A percentile compares a stretch with the other conserved stretches of the same genome.
phyloP scores from a whole-genome alignment of 345 rosid genomes.

The Syzygium aromaticum region DNA sequence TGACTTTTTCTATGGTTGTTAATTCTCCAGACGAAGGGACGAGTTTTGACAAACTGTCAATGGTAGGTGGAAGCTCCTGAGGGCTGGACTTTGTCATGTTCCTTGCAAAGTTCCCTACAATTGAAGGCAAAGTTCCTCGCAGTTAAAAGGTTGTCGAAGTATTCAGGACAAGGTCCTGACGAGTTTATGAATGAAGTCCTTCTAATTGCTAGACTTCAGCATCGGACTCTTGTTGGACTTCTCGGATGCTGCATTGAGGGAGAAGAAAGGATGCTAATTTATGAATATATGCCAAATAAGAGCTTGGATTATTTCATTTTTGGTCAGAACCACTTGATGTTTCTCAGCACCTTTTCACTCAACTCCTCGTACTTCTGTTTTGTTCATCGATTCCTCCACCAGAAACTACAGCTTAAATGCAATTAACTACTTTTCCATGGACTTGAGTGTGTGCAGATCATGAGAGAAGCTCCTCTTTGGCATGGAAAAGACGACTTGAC shows the following conservation, averaged over 20 bases:
- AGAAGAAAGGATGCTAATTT: constrained; percentile 23
- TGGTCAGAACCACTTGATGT: constrained; percentile 10
- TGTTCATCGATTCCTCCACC: no score
- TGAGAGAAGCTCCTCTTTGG: neutral
- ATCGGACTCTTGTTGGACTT: constrained; percentile 5
- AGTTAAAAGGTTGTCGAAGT: constrained; percentile 26
- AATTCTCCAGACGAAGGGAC: no score
- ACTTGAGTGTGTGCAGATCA: neutral
- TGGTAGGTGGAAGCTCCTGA: no score
- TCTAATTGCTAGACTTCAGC: constrained; percentile 28
- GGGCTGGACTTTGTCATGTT: no score
- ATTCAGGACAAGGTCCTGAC: neutral
- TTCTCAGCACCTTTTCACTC: no score
- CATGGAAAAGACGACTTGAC: neutral
- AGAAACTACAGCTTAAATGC: no score
- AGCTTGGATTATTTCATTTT: constrained; percentile 33
- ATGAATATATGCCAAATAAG: constrained; percentile 32
- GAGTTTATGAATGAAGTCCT: constrained; percentile 18
- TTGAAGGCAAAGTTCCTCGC: constrained; percentile 9
- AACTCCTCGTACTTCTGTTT: no score
- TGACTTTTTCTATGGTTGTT: no score
- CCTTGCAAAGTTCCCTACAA: no score
- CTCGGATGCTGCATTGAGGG: constrained; percentile 27
- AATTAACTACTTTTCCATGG: no score
- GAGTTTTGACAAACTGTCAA: no score